These are phyloP conservation scores for Sclerotinia borealis DNA, from an alignment of 2,329 filamentous ascomycete genomes.

Conservation along the genomic window DNA sequence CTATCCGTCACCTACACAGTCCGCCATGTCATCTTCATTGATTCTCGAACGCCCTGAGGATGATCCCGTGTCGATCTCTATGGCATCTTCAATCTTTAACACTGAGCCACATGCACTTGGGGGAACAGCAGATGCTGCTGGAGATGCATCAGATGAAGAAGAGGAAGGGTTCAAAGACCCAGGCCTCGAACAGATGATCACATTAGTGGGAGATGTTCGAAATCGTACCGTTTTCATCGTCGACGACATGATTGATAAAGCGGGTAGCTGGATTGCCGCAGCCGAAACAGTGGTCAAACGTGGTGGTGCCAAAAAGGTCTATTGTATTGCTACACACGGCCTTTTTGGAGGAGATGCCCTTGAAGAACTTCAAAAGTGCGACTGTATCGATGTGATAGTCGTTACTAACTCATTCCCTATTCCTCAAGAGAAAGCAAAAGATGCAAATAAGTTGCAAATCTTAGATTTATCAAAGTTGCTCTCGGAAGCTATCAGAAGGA, in stretches of 20 bases:
- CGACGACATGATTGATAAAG: constrained; percentile 98
- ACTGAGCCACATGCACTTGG: constrained; percentile 64
- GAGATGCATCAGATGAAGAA: constrained; percentile 79
- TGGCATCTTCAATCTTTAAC: constrained; percentile 75
- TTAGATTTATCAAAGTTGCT: constrained; percentile 85
- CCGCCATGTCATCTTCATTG: constrained; percentile 56
- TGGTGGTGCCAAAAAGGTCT: constrained; percentile 86
- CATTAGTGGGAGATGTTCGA: constrained; percentile 90
- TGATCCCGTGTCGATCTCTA: constrained; percentile 65
- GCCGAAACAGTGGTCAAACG: constrained; percentile 95
- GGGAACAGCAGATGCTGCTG: constrained; percentile 77
- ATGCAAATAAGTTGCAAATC: constrained; percentile 76
- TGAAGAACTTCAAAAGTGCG: constrained; percentile 83
- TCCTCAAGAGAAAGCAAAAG: constrained; percentile 61
- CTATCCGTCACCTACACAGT: constrained; percentile 71
- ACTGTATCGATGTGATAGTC: constrained; percentile 88
- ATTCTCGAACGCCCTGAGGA: constrained; percentile 53
- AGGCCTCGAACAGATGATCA: constrained; percentile 88
- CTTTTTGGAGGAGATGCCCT: constrained; percentile 88
- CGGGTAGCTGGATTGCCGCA: constrained; percentile 92
- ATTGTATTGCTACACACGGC: constrained; percentile 95
- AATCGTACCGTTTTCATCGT: constrained; percentile 87
- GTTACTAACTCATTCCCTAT: constrained; percentile 98
- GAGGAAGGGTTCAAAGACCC: constrained; percentile 80
- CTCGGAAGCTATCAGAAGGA: constrained; percentile 87